Evolutionary conservation across 768 basidiomycete species (phyloP).

Genomic region (Dacryopinax primogenitus): DNA sequence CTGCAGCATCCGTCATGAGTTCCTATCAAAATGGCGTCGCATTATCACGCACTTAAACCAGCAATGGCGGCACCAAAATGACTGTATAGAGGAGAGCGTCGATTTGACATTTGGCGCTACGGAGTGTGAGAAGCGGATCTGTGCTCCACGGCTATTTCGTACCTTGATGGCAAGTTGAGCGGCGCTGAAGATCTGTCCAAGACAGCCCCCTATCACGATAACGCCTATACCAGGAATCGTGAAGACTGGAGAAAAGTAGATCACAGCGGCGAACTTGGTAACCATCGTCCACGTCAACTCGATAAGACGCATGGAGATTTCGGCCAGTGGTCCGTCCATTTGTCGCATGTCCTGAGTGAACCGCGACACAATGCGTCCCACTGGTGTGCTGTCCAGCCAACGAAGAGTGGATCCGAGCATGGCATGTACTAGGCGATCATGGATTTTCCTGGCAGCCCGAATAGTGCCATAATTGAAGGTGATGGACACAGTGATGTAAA

Average conservation of each 20-base stretch:
- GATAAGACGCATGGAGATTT: background rate
- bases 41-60: constrained; percentile 18
- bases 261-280: too few species aligned
- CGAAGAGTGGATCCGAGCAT: constrained; percentile 10
- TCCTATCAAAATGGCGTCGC: constrained; percentile 9
- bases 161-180: background rate
- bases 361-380: constrained; percentile 17
- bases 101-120: constrained; percentile 22
- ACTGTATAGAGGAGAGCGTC: constrained; percentile 27
- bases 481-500: constrained; percentile 5
- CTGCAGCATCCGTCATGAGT: too few species aligned
- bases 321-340: background rate
- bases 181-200: too few species aligned
- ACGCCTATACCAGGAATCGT: too few species aligned
- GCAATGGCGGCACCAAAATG: constrained; percentile 27
- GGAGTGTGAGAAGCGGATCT: too few species aligned
- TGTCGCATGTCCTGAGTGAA: constrained; percentile 9
- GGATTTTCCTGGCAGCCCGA: background rate
- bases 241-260: too few species aligned
- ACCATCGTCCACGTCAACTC: background rate
- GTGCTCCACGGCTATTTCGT: too few species aligned
- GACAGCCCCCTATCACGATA: too few species aligned
- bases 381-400: constrained; percentile 16
- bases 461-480: background rate
- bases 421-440: background rate